Base-by-base conservation (phyloP, 257 asterid genomes). In the Penstemon newberryi region DNA sequence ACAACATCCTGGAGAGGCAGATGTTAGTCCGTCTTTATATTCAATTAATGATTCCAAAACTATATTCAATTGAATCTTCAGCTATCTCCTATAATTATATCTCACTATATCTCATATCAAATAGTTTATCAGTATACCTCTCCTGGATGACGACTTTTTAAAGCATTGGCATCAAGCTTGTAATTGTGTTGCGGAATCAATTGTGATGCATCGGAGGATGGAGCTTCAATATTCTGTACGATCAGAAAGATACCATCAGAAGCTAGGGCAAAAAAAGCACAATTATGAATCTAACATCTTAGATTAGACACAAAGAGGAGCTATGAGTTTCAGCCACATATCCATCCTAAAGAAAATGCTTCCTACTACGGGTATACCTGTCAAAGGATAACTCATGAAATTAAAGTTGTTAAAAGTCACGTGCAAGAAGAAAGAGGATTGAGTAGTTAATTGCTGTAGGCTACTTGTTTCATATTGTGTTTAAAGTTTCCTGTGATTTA, bases 101-200 rank as follows among this genome's bases (percentile, higher is more conserved):
- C 1, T 25, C 33, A 25, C 33, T 25, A 25, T 25, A 25, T 25
- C 33, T 8, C 7, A 39, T 6, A 40, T 19, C 43, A 58, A 66
- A 39, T 50, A 62, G 12, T 53, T 19, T 41, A 56, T 36, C 53
- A 46, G 15, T 45, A 59, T 90, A 94, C 97, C 96, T 91, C 95
- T 84, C 99, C 99, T 61, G 99, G 99, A 40, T 82, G 97, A 68
- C 99, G 97, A 76, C 85, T 78, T 82, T 89, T 91, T 67, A 94
- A 69, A 33, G 97, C 89, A 82, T 91, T 86, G 62, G 76, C 95
- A 82, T 94, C 99, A 50, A 94, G 96, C 86, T 86, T 89, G 87
- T 91, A 94, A 74, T 87, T 94, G 80, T 91, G 99, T 67, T 94
- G 99, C 58, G 97, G 96, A 80, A 91, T 89, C 76, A 94, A 60